Evolutionary conservation across 176 grass and related monocot genomes (phyloP).

Genomic region (Rhynchospora tenuis): DNA sequence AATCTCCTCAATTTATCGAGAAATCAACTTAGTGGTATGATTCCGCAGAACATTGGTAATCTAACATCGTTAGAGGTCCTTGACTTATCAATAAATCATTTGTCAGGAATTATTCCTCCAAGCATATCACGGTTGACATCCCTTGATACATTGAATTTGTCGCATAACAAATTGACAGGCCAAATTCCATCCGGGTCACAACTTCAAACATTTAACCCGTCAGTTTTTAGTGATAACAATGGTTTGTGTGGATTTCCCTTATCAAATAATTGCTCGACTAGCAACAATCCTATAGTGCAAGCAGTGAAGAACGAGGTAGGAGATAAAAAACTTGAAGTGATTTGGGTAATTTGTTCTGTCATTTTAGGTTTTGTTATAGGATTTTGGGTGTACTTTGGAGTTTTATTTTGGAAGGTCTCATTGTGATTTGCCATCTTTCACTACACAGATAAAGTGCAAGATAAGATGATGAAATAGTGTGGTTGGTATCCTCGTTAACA

Average conservation of each 20-base stretch:
- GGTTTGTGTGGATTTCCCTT: background rate
- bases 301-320: background rate
- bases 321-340: background rate
- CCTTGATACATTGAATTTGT: background rate
- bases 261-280: background rate
- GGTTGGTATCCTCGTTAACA: too few relatives aligned
- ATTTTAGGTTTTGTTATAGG: background rate
- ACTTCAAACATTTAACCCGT: background rate
- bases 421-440: background rate
- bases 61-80: background rate
- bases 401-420: background rate
- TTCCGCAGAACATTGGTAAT: background rate
- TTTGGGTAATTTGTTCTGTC: background rate
- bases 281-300: background rate
- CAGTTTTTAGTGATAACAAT: background rate
- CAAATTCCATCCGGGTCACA: background rate
- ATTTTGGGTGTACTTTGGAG: background rate
- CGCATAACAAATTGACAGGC: background rate
- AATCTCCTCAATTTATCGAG: background rate
- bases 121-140: background rate
- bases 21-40: background rate
- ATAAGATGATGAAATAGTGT: background rate
- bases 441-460: background rate
- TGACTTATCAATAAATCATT: background rate
- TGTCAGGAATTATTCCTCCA: background rate